Conservation (phyloP, 768 basidiomycete species). For the Suillus occidentalis region DNA sequence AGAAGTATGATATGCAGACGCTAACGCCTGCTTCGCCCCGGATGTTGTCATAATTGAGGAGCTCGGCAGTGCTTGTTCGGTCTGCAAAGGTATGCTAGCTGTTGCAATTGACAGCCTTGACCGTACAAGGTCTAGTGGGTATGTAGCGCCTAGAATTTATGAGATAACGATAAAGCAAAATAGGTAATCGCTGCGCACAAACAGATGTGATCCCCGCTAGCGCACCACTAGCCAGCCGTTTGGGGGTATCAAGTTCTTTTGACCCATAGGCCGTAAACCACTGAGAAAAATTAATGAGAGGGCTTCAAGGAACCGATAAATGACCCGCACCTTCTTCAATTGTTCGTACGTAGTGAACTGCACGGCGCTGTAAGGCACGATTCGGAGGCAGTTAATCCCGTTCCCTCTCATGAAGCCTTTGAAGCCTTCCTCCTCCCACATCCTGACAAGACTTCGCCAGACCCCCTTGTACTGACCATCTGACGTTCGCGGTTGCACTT, state of each 20-base stretch:
- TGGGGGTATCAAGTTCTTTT: conserved; percentile 83
- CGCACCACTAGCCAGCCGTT: conserved; percentile 82
- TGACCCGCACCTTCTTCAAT: conserved; percentile 68
- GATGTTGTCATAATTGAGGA: conserved; percentile 23
- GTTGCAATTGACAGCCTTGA: conserved; percentile 92
- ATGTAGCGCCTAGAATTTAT: conserved; percentile 63
- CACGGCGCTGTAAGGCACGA: conserved; percentile 90
- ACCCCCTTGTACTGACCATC: conserved; percentile 79
- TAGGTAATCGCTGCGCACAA: conserved; percentile 51
- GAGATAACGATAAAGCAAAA: conserved; percentile 13
- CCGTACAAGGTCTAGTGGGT: conserved; percentile 92
- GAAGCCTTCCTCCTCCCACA: conserved; percentile 93
- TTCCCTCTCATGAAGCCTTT: conserved; percentile 94
- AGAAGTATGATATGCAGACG: conserved; percentile 51
- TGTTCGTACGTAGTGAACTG: conserved; percentile 91
- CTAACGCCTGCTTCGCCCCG: conserved; percentile 24
- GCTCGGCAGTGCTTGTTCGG: conserved; percentile 21
- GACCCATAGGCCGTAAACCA: conserved; percentile 71
- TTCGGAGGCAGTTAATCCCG: conserved; percentile 86
- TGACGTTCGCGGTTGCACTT: conserved; percentile 77
- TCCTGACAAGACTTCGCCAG: conserved; percentile 76
- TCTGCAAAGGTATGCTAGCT: conserved; percentile 59
- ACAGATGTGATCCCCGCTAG: conserved; percentile 94
- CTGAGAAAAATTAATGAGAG: conserved; percentile 35
- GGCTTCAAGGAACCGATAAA: neutral